Percentiles rank a stretch among this genome's conserved stretches.
Evolutionary conservation across 1,139 yeast species (phyloP).

Genomic region (Kodamaea derodonti): DNA sequence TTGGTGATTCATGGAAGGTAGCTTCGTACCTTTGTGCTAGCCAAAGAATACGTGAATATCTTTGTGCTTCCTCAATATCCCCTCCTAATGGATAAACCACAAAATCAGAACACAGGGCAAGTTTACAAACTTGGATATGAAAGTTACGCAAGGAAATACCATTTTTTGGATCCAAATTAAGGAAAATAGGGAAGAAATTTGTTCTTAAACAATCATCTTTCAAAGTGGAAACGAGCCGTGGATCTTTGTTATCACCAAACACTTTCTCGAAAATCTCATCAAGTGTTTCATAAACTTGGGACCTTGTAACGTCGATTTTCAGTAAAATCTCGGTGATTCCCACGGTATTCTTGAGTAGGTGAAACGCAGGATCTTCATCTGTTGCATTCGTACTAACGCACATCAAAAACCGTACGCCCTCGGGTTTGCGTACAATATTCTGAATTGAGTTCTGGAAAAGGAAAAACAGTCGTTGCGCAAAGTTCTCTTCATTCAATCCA

Average conservation of each 20-base stretch:
- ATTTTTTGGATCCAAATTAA: slow-evolving; percentile 56
- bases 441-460: slow-evolving; percentile 21
- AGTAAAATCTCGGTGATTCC: slow-evolving; percentile 56
- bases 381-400: slow-evolving; percentile 33
- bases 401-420: slow-evolving; percentile 43
- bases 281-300: slow-evolving; percentile 28
- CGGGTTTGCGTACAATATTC: slow-evolving; percentile 9
- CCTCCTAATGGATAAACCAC: slow-evolving; percentile 42
- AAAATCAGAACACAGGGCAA: slow-evolving; percentile 66
- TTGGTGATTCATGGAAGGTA: slow-evolving; percentile 7
- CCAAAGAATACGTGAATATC: slow-evolving; percentile 49
- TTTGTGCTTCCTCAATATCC: slow-evolving; percentile 10
- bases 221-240: slow-evolving; percentile 19
- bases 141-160: slow-evolving; percentile 75
- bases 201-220: slow-evolving; percentile 41
- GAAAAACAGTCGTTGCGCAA: slow-evolving; percentile 46
- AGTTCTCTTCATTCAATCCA: slow-evolving; percentile 55
- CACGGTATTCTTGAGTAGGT: slow-evolving; percentile 58
- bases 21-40: slow-evolving; percentile 48
- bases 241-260: slow-evolving; percentile 11
- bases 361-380: slow-evolving; percentile 2
- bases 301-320: slow-evolving; percentile 37
- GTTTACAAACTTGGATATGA: slow-evolving; percentile 70
- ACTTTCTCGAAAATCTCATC: slow-evolving; percentile 16
- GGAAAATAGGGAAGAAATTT: slow-evolving; percentile 49